Evolutionary conservation across 495 filamentous ascomycete genomes (phyloP).

Genomic region (Penicillium ucsense): DNA sequence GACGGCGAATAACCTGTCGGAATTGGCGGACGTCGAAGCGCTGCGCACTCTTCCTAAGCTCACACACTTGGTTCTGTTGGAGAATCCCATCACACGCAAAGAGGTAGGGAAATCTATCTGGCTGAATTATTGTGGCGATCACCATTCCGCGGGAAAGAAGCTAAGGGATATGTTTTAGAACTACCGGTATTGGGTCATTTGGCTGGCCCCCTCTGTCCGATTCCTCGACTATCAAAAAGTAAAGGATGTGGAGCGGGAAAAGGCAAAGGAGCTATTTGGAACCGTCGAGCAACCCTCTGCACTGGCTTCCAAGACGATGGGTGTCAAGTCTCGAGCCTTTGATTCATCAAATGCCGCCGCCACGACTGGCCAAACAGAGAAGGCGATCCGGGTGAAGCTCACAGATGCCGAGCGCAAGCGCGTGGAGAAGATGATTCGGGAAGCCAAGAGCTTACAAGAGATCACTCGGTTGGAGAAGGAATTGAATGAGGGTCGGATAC

Average conservation of each 20-base stretch:
- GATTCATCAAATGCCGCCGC: conserved; percentile 46
- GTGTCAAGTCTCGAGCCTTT: conserved; percentile 75
- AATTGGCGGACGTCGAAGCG: conserved; percentile 83
- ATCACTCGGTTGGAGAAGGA: conserved; percentile 76
- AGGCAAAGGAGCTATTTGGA: conserved; percentile 75
- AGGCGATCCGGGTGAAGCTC: conserved; percentile 58
- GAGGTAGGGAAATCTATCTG: conserved; percentile 52
- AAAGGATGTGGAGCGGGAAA: conserved; percentile 68
- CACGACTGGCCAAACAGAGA: conserved; percentile 41
- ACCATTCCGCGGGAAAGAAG: too few relatives aligned
- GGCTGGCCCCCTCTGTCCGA: conserved; percentile 70
- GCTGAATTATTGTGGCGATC: too few relatives aligned
- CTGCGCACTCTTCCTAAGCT: conserved; percentile 57
- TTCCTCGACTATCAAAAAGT: conserved; percentile 94
- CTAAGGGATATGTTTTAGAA: conserved; percentile 42
- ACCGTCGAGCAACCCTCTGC: conserved; percentile 63
- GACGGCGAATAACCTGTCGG: conserved; percentile 62
- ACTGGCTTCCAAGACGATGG: conserved; percentile 82
- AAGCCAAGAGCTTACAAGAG: conserved; percentile 79
- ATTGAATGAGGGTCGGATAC: conserved; percentile 76
- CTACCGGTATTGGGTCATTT: conserved; percentile 88
- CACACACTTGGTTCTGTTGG: conserved; percentile 70
- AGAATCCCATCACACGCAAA: conserved; percentile 84
- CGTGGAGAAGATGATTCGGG: conserved; percentile 64
- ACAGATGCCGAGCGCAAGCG: conserved; percentile 61